A percentile compares a stretch with the other conserved stretches of the same genome.
phyloP scores from a whole-genome alignment of 345 rosid species.

The Aquilaria malaccensis region DNA sequence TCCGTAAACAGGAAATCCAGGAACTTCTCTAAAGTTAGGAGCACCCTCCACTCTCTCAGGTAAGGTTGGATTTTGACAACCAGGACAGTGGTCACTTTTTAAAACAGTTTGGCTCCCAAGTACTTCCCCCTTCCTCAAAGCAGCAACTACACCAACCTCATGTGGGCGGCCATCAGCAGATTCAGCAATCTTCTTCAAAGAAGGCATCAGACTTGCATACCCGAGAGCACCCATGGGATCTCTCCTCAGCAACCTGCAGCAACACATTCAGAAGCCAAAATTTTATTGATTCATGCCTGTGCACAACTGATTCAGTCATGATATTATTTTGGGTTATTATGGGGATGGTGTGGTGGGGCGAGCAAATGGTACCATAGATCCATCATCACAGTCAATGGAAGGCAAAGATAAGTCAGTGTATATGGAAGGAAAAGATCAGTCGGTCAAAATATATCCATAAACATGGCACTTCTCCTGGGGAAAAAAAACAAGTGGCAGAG shows the following conservation, averaged over 20 bases:
- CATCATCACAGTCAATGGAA: neutral
- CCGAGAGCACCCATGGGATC: slow-evolving; percentile 99
- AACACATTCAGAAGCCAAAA: neutral
- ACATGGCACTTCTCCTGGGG: no score
- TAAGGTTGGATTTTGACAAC: slow-evolving; percentile 68
- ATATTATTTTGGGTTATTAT: no score
- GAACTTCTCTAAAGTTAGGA: slow-evolving; percentile 95
- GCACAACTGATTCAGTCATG: neutral
- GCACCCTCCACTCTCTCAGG: slow-evolving; percentile 99
- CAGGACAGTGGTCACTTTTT: slow-evolving; percentile 98
- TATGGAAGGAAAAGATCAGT: neutral
- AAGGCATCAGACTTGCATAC: slow-evolving; percentile 59
- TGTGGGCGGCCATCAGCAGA: slow-evolving; percentile 81
- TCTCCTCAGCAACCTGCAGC: slow-evolving; percentile 81
- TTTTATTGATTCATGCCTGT: no score
- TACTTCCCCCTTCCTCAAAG: slow-evolving; percentile 86
- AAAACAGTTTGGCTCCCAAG: slow-evolving; percentile 96
- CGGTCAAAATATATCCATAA: no score
- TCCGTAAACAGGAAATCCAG: slow-evolving; percentile 97
- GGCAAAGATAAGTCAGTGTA: neutral
- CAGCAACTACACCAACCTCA: slow-evolving; percentile 90
- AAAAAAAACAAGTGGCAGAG: no score
- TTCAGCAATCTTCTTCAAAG: slow-evolving; percentile 65
- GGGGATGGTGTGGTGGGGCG: neutral
- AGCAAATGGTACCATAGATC: neutral